Conservation (phyloP, 306 rosid species). For the Malus domestica region ASM211411v1 NC_041796.1:4683001-4683500, state of each 20-base stretch:
- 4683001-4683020: conserved; percentile 50
- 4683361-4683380: conserved; percentile 97
- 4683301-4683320: conserved; percentile 16
- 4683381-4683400: conserved; percentile 83
- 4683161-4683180: conserved; percentile 68
- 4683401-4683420: conserved; percentile 74
- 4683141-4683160: conserved; percentile 23
- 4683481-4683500: conserved; percentile 86
- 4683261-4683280: conserved; percentile 57
- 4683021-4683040: conserved; percentile 87
- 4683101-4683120: conserved; percentile 12
- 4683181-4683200: conserved; percentile 99
- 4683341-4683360: conserved; percentile 63
- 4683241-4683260: conserved; percentile 99
- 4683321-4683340: conserved; percentile 4
- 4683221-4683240: conserved; percentile 99
- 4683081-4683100: conserved; percentile 15
- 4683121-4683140: conserved; percentile 2
- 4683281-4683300: conserved; percentile 7
- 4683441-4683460: conserved; percentile 98
- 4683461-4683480: conserved; percentile 99
- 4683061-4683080: conserved; percentile 64
- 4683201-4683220: conserved; percentile 90
- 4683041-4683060: conserved; percentile 77
- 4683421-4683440: conserved; percentile 97